phyloP scores from a whole-genome alignment of 2,329 filamentous ascomycete genomes.

The Calonectria ilicicola region DNA sequence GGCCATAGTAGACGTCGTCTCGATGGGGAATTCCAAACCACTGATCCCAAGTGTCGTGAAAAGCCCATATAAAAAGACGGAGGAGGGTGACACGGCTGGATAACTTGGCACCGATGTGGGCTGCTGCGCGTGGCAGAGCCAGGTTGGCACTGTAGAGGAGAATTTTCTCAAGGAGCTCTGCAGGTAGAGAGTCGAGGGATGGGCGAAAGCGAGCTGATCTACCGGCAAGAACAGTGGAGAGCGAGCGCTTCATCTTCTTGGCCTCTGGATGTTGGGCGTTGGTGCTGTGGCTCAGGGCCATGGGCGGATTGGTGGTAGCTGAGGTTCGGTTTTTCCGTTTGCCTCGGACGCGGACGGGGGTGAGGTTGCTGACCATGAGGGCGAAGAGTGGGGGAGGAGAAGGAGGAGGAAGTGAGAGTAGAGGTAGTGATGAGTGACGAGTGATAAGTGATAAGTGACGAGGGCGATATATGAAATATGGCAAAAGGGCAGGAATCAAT shows the following conservation, averaged over 20 bases:
- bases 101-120: slow-evolving; percentile 58
- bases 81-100: slow-evolving; percentile 54
- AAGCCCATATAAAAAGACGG: slow-evolving; percentile 51
- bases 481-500: background rate
- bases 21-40: slow-evolving; percentile 47
- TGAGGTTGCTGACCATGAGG: slow-evolving; percentile 56
- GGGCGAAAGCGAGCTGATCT: slow-evolving; percentile 41
- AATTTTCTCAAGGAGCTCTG: slow-evolving; percentile 66
- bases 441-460: background rate
- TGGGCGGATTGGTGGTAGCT: slow-evolving; percentile 26
- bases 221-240: slow-evolving; percentile 45
- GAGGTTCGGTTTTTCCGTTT: slow-evolving; percentile 62
- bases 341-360: slow-evolving; percentile 61
- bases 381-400: too few relatives aligned
- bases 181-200: slow-evolving; percentile 55
- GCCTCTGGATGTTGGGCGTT: slow-evolving; percentile 3
- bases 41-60: slow-evolving; percentile 53
- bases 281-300: slow-evolving; percentile 6
- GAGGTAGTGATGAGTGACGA: background rate
- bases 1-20: slow-evolving; percentile 28
- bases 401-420: background rate
- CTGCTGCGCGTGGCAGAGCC: slow-evolving; percentile 58
- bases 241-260: slow-evolving; percentile 45
- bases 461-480: background rate
- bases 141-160: slow-evolving; percentile 63